Evolutionary conservation across 2,329 filamentous ascomycete genomes (phyloP), one percentile per base, ranked within the genome.

Genomic region (Ceratocystis cubensis): DNA sequence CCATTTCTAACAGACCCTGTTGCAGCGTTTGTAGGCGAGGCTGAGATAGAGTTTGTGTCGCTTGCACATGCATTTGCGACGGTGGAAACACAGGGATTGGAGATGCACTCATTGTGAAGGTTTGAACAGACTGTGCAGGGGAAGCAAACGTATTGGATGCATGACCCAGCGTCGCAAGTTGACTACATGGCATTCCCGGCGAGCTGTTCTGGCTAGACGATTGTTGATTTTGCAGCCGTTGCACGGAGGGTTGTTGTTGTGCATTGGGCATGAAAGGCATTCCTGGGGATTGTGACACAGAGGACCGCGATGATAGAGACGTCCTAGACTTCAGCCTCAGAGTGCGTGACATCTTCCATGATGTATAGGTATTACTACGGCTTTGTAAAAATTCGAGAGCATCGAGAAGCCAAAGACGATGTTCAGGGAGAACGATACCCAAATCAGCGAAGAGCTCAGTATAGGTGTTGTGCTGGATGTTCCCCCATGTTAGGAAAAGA

Each of bases 401-500:
- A 50, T 67, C 62, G n/a, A 67, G 41, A 37, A 69, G 33, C 63
- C 65, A 69, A 15, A 65, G 67, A 63, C 37, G 67, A 69, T 87
- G 83, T 1, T 82, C 82, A 22, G 85, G 74, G 3, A 80, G 78
- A 48, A 74, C 80, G 65, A 92, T 76, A 1, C 79, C 81, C 20
- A 90, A 77, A 5, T 82, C 81, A 2, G 74, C 69, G 70, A 78
- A 78, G 15, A 85, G 73, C 44, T 84, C 79, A 13, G 78, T 74
- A 15, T 85, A 75, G 0, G 77, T 75, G 48, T 77, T 76, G 25
- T 81, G 75, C 10, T 87, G 78, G 25, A 68, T 56, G 30, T 68
- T 62, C 44, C 81, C 77, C 28, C 76, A 80, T 0, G 81, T 83
- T 0, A 93, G 76, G 0, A 92, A 78, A 0, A 81, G 79, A 57